A percentile compares a stretch with the other conserved stretches of the same genome.
Evolutionary conservation across 305 asterid species (phyloP).

Genomic region (Fraxinus nigra): DNA sequence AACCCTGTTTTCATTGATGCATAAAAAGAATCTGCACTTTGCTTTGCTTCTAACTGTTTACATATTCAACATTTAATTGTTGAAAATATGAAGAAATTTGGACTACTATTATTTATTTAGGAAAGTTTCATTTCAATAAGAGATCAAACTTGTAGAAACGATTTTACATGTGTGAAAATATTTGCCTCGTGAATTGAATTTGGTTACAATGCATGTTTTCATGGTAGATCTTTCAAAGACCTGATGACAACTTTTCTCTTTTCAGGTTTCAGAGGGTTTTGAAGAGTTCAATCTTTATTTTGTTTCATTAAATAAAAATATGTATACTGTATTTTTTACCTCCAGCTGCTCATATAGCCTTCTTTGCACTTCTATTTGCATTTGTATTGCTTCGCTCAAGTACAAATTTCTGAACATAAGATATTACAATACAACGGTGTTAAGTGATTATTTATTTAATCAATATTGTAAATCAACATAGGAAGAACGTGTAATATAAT

Average conservation of each 20-base stretch:
- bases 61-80: neutral
- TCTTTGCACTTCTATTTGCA: conserved; percentile 89
- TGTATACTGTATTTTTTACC: conserved; percentile 40
- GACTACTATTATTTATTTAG: neutral
- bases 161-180: neutral
- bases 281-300: neutral
- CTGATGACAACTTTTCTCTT: neutral
- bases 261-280: neutral
- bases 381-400: conserved; percentile 76
- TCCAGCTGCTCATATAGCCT: conserved; percentile 88
- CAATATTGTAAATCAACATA: neutral
- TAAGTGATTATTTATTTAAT: conserved; percentile 5
- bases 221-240: neutral
- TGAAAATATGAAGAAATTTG: neutral
- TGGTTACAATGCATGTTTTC: neutral
- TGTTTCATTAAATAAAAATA: neutral
- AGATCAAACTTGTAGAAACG: neutral
- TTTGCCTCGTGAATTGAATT: conserved; percentile 2
- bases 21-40: neutral
- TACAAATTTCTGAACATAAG: conserved; percentile 57
- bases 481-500: conserved; percentile 14
- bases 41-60: neutral
- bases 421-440: conserved; percentile 9
- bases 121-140: neutral
- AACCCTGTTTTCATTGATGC: conserved; percentile 1